phyloP scores from a whole-genome alignment of 371 early-diverging fungal genomes.

The Apophysomyces trapeziformis region DNA sequence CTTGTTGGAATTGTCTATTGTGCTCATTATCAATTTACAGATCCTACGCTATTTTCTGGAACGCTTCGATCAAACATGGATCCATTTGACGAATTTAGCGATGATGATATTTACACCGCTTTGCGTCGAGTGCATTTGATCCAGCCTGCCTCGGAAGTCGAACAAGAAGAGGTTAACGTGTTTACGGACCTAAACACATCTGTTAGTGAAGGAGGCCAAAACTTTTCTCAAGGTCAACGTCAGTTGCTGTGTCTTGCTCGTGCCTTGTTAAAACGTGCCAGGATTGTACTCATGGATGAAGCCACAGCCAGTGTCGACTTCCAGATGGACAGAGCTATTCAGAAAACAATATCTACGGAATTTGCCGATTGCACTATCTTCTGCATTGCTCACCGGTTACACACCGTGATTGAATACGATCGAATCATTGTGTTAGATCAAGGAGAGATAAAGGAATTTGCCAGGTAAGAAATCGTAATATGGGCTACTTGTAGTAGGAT shows the following conservation, averaged over 20 bases:
- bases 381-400: slow-evolving; percentile 68
- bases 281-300: slow-evolving; percentile 58
- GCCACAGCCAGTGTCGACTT: slow-evolving; percentile 62
- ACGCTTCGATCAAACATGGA: slow-evolving; percentile 67
- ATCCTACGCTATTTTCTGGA: slow-evolving; percentile 67
- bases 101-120: slow-evolving; percentile 68
- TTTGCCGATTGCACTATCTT: slow-evolving; percentile 59
- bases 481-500: no score
- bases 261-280: slow-evolving; percentile 56
- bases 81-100: slow-evolving; percentile 60
- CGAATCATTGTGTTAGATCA: slow-evolving; percentile 31
- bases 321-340: slow-evolving; percentile 57
- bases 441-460: slow-evolving; percentile 29
- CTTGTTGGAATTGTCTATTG: background rate
- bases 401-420: slow-evolving; percentile 47
- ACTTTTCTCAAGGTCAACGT: slow-evolving; percentile 77
- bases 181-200: slow-evolving; percentile 38
- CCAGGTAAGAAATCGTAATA: background rate
- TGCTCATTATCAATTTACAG: slow-evolving; percentile 14
- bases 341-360: slow-evolving; percentile 53
- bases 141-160: background rate
- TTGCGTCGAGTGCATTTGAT: slow-evolving; percentile 56
- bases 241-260: slow-evolving; percentile 81
- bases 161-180: slow-evolving; percentile 10
- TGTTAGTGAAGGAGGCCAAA: slow-evolving; percentile 69